Percentiles rank a stretch among this genome's conserved stretches.
Evolutionary conservation across 768 basidiomycete genomes (phyloP).

Genomic region (Trametes punicea): DNA sequence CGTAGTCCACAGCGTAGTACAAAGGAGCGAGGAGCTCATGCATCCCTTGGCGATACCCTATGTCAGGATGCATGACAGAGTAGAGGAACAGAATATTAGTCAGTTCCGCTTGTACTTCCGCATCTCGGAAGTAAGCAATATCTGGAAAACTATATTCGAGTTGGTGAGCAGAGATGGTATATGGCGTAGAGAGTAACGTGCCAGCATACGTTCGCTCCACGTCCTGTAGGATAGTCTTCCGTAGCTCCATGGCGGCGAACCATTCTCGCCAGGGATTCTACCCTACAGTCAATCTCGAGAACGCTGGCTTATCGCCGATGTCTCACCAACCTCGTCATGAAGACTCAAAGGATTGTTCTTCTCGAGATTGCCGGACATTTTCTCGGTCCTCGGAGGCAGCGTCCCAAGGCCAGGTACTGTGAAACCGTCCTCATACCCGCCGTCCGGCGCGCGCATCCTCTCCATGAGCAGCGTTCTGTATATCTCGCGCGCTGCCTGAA

Average conservation of each 20-base stretch:
- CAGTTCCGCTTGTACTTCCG: constrained; percentile 71
- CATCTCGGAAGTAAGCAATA: constrained; percentile 80
- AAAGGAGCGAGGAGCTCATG: constrained; percentile 92
- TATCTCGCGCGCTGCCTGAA: constrained; percentile 49
- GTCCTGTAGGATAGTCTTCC: constrained; percentile 89
- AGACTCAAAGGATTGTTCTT: constrained; percentile 80
- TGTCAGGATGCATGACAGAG: constrained; percentile 69
- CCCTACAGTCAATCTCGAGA: background rate
- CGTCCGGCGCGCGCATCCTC: constrained; percentile 83
- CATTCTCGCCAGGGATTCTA: constrained; percentile 96
- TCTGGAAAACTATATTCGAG: constrained; percentile 81
- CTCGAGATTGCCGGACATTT: constrained; percentile 46
- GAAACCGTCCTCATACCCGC: constrained; percentile 72
- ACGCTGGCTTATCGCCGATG: background rate
- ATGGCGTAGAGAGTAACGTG: constrained; percentile 10
- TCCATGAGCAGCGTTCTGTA: constrained; percentile 60
- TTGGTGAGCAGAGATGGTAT: background rate
- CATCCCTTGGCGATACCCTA: constrained; percentile 98
- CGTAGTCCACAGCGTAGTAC: constrained; percentile 79
- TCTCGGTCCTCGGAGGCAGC: constrained; percentile 28
- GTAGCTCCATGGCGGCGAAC: constrained; percentile 86
- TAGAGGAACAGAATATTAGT: constrained; percentile 88
- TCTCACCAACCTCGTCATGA: constrained; percentile 58
- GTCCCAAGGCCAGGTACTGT: constrained; percentile 48
- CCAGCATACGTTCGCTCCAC: constrained; percentile 95